Evolutionary conservation across 306 rosid species (phyloP).

Genomic region (Lathyrus sativus): DNA sequence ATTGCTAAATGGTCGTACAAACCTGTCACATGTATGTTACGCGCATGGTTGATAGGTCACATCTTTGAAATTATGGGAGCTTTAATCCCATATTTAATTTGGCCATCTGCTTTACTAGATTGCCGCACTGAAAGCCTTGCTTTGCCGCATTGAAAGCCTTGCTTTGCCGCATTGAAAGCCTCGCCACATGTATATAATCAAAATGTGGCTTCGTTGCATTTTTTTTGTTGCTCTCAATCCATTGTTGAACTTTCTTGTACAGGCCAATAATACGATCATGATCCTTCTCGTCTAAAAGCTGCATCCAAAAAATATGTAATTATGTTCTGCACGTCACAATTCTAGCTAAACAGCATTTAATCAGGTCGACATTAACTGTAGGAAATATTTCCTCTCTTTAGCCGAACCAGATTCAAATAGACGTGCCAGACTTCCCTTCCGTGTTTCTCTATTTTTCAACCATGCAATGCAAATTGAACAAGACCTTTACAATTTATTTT

Average conservation of each 20-base stretch:
- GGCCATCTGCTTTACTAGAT: slow-evolving; percentile 33
- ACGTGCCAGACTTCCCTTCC: not conserved
- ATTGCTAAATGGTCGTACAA: slow-evolving; percentile 3
- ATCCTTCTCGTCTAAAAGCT: slow-evolving; percentile 75
- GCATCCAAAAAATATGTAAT: slow-evolving; percentile 27
- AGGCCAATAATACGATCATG: slow-evolving; percentile 69
- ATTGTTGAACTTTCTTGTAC: slow-evolving; percentile 72
- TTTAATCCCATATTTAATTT: slow-evolving; percentile 38
- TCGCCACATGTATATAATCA: too few relatives aligned
- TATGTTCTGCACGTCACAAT: slow-evolving; percentile 19
- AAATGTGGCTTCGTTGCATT: slow-evolving; percentile 80
- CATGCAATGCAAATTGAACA: slow-evolving; percentile 27
- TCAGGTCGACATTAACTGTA: not conserved
- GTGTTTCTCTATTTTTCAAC: slow-evolving; percentile 33
- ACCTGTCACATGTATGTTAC: not conserved
- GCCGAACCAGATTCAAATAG: not conserved
- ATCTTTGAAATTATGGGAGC: slow-evolving; percentile 56
- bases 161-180: too few relatives aligned
- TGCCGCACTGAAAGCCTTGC: slow-evolving; percentile 46
- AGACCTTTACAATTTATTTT: slow-evolving; percentile 4
- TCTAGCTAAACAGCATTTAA: slow-evolving; percentile 14
- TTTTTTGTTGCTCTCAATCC: slow-evolving; percentile 71
- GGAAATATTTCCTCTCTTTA: not conserved
- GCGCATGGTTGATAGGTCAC: slow-evolving; percentile 40
- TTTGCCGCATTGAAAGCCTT: too few relatives aligned